Percentiles rank a stretch among this genome's conserved stretches.
These are phyloP conservation scores for Haematococcus lacustris DNA, from an alignment of 139 green algal genomes.

Conservation along the genomic window DNA sequence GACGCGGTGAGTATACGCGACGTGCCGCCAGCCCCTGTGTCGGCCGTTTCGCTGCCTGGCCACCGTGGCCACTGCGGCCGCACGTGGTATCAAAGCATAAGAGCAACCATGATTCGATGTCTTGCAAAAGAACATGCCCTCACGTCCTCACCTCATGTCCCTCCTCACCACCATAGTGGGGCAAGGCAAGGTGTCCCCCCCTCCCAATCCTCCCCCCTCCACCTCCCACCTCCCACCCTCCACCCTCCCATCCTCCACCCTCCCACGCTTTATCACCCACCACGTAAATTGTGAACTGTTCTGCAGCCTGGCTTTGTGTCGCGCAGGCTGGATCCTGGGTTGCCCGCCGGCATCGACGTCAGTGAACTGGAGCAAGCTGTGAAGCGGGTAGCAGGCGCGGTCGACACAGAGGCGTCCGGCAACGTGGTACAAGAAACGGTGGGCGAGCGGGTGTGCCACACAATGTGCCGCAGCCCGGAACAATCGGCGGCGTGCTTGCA, in stretches of 20 bases:
- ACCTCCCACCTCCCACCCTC: too few relatives aligned
- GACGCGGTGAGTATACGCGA: constrained; percentile 44
- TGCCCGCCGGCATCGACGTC: not conserved
- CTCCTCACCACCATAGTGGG: too few relatives aligned
- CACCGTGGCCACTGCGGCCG: not conserved
- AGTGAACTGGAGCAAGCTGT: constrained; percentile 19
- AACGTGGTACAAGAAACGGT: not conserved
- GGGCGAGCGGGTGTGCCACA: too few relatives aligned
- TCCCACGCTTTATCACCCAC: too few relatives aligned
- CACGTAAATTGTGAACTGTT: too few relatives aligned
- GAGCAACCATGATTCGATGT: not conserved
- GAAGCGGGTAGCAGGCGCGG: constrained; percentile 19
- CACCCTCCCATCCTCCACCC: too few relatives aligned
- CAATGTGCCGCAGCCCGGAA: not conserved
- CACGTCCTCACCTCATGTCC: too few relatives aligned
- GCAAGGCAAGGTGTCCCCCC: too few relatives aligned
- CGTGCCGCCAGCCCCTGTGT: too few relatives aligned
- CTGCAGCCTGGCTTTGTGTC: too few relatives aligned
- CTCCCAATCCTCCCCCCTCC: too few relatives aligned
- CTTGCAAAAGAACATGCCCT: too few relatives aligned
- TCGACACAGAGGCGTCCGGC: constrained; percentile 84
- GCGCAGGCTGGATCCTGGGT: constrained; percentile 32
- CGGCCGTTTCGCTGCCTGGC: not conserved
- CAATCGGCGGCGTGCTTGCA: not conserved
- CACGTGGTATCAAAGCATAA: not conserved